A percentile compares a stretch with the other conserved stretches of the same genome.
These are phyloP conservation scores for Phoma herbarum DNA, from an alignment of 2,329 filamentous ascomycete species.

Conservation along the genomic window DNA sequence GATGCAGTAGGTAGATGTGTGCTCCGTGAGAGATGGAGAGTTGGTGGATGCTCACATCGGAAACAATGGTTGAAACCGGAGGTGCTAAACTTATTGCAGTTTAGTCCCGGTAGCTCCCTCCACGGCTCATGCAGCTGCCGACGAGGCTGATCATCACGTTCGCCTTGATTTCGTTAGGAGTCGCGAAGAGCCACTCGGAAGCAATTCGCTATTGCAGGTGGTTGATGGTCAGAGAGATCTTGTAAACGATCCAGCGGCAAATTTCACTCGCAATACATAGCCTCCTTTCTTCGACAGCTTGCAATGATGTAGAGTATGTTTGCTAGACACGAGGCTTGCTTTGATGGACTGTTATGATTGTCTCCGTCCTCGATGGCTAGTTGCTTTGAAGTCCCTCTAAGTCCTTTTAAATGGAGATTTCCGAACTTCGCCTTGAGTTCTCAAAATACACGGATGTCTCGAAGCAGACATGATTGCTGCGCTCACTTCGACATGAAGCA, in stretches of 20 bases:
- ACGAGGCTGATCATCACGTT: constrained; percentile 1
- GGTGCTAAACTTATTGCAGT: constrained; percentile 7
- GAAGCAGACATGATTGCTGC: background rate
- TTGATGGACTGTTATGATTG: background rate
- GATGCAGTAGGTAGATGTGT: background rate
- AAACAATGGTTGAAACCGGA: constrained; percentile 20
- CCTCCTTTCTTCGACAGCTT: background rate
- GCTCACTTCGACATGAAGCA: too few species aligned
- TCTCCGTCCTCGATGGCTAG: background rate
- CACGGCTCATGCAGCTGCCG: constrained; percentile 1
- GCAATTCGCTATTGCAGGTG: background rate
- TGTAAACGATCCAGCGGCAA: background rate
- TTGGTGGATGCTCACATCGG: constrained; percentile 18
- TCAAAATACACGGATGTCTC: background rate
- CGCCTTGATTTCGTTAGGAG: background rate
- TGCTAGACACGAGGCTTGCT: background rate
- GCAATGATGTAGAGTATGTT: background rate
- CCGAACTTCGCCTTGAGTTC: background rate
- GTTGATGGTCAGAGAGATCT: background rate
- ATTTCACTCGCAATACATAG: background rate
- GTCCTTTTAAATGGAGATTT: too few species aligned
- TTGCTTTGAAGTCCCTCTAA: too few species aligned
- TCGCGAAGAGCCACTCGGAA: background rate
- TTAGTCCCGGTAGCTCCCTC: constrained; percentile 14
- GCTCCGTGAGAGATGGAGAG: constrained; percentile 4